These are phyloP conservation scores for Amaranthus palmeri DNA, from an alignment of 148 eudicot genomes.

Conservation along the genomic window DNA sequence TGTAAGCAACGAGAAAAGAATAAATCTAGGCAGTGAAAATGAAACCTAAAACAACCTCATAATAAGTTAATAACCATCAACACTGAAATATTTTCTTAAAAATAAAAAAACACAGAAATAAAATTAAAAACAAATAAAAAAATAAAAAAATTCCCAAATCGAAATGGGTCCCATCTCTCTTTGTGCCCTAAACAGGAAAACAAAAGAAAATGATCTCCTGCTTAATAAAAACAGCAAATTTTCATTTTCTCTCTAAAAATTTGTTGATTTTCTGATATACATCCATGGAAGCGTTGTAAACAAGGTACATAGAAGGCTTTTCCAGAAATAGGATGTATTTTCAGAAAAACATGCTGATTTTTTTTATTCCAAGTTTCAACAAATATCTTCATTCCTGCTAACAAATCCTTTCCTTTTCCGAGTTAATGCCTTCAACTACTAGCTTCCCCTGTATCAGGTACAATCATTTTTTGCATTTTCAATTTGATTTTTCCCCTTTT, in stretches of 20 bases:
- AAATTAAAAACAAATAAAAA: background rate
- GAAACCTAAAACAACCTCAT: too few species aligned
- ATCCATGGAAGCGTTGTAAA: slow-evolving; percentile 23
- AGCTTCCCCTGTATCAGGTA: slow-evolving; percentile 29
- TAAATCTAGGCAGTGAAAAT: too few species aligned
- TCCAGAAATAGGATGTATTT: slow-evolving; percentile 1
- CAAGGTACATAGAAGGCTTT: slow-evolving; percentile 20
- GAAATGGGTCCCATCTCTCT: background rate
- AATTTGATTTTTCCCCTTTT: background rate
- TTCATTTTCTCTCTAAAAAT: slow-evolving; percentile 2
- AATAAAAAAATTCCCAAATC: slow-evolving; percentile 5
- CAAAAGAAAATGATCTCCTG: background rate
- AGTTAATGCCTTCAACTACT: slow-evolving; percentile 22
- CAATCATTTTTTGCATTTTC: background rate
- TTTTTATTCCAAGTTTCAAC: background rate
- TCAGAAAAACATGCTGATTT: background rate
- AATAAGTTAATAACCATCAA: too few species aligned
- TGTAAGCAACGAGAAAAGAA: too few species aligned
- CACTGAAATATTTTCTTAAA: too few species aligned
- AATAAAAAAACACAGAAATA: too few species aligned
- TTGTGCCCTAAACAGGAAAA: slow-evolving; percentile 9
- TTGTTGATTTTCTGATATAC: background rate
- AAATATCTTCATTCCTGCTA: slow-evolving; percentile 3
- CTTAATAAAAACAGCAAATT: background rate
- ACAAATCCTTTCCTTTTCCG: slow-evolving; percentile 5